Conservation (phyloP, 2,329 filamentous ascomycete genomes). For the Cryphonectria japonica region DNA sequence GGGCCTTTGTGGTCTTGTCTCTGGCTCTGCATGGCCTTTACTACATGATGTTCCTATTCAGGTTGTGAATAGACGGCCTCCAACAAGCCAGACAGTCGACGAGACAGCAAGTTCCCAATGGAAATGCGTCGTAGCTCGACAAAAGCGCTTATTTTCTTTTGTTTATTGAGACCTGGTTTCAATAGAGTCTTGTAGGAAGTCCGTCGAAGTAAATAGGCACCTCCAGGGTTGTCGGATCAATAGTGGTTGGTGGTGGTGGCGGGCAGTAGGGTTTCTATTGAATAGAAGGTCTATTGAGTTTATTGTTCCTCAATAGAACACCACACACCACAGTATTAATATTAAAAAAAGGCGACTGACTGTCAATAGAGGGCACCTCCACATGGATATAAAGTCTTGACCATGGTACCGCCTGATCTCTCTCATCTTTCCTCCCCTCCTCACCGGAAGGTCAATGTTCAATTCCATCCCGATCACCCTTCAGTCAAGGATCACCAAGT, state of each 20-base stretch:
- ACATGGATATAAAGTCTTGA: slow-evolving; percentile 19
- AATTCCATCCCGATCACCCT: slow-evolving; percentile 17
- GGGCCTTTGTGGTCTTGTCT: neutral
- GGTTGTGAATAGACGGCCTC: slow-evolving; percentile 5
- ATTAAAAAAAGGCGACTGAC: neutral
- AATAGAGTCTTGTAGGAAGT: neutral
- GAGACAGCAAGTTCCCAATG: neutral
- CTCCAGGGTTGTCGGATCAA: neutral
- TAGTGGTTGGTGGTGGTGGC: neutral
- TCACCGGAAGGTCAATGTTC: slow-evolving; percentile 24
- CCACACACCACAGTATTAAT: neutral
- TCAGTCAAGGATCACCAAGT: slow-evolving; percentile 27
- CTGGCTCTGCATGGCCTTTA: neutral
- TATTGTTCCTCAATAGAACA: slow-evolving; percentile 27
- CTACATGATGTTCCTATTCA: slow-evolving; percentile 17
- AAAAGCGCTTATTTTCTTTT: neutral
- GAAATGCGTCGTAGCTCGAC: neutral
- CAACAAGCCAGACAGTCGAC: neutral
- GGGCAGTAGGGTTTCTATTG: slow-evolving; percentile 2
- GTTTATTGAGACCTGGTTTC: slow-evolving; percentile 10
- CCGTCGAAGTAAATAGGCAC: neutral
- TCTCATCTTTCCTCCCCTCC: slow-evolving; percentile 6
- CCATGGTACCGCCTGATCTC: neutral
- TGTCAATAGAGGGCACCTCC: slow-evolving; percentile 19
- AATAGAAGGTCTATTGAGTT: slow-evolving; percentile 5